phyloP scores from a whole-genome alignment of 768 basidiomycete species.

The Clitopilus passeckerianus region DNA sequence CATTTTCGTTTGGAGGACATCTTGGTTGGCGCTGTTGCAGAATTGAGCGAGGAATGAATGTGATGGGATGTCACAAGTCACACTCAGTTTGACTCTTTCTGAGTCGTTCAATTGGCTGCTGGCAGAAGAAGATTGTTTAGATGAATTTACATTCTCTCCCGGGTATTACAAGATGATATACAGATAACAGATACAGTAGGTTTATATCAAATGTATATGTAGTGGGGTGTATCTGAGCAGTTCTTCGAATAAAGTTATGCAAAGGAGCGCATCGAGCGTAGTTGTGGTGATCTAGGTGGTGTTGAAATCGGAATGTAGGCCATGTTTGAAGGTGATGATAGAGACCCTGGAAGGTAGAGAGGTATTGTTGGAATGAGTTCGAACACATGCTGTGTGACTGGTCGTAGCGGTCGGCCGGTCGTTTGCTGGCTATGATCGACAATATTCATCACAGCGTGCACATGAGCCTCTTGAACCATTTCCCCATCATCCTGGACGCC shows the following conservation, averaged over 20 bases:
- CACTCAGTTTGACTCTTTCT: not conserved
- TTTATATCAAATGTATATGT: slow-evolving; percentile 15
- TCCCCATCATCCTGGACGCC: slow-evolving; percentile 41
- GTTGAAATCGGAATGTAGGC: slow-evolving; percentile 52
- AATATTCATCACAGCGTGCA: slow-evolving; percentile 83
- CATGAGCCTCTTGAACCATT: slow-evolving; percentile 71
- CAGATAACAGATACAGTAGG: not conserved
- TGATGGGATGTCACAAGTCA: not conserved
- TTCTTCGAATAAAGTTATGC: not conserved
- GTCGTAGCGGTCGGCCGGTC: slow-evolving; percentile 34
- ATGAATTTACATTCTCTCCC: no score
- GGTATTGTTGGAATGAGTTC: slow-evolving; percentile 77
- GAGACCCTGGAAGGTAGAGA: slow-evolving; percentile 58
- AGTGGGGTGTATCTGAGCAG: slow-evolving; percentile 2
- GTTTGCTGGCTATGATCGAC: slow-evolving; percentile 36
- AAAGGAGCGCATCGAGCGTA: slow-evolving; percentile 16
- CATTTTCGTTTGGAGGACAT: slow-evolving; percentile 81
- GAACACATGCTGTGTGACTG: slow-evolving; percentile 67
- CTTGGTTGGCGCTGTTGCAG: not conserved
- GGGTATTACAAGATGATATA: not conserved
- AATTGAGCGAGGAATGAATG: not conserved
- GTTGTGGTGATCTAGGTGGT: slow-evolving; percentile 52
- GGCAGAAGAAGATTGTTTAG: no score
- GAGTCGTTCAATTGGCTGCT: not conserved
- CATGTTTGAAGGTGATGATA: slow-evolving; percentile 49